A percentile compares a stretch with the other conserved stretches of the same genome.
Conservation (phyloP, 306 rosid genomes). For the Leucaena leucocephala region DNA sequence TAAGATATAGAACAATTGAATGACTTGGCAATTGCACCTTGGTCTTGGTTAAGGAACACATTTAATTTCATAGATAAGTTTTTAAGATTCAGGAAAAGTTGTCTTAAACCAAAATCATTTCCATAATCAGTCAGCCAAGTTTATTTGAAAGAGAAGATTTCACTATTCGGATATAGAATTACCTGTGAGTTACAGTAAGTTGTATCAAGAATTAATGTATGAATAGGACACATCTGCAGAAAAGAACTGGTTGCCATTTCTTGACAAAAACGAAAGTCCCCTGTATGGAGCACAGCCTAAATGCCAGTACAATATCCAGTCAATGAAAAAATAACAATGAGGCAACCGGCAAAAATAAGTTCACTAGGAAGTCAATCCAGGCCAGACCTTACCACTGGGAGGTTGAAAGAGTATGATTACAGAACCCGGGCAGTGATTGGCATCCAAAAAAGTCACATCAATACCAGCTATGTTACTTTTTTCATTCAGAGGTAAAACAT, state of each 20-base stretch:
- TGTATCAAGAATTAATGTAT: conserved; percentile 83
- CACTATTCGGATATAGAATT: conserved; percentile 38
- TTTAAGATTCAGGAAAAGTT: not conserved
- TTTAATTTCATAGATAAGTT: not conserved
- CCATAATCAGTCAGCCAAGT: not conserved
- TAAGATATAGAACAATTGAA: not conserved
- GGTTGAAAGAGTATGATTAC: conserved; percentile 89
- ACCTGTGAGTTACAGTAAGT: conserved; percentile 92
- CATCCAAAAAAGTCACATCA: conserved; percentile 90
- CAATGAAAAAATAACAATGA: conserved; percentile 17
- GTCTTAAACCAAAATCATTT: not conserved
- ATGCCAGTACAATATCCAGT: conserved; percentile 34
- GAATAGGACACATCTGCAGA: conserved; percentile 54
- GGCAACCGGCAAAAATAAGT: conserved; percentile 10
- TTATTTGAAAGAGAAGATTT: conserved; percentile 26
- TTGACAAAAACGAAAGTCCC: conserved; percentile 87
- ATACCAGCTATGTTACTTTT: conserved; percentile 70
- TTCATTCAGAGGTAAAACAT: conserved; percentile 74
- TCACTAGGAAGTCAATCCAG: conserved; percentile 39
- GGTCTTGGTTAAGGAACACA: conserved; percentile 10
- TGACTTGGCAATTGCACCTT: not conserved
- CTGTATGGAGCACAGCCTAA: conserved; percentile 88
- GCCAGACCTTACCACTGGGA: conserved; percentile 84
- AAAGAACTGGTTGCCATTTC: conserved; percentile 57
- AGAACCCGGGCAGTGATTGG: conserved; percentile 97